Percentiles rank a stretch among this genome's conserved stretches.
These are phyloP conservation scores for Ocimum tenuiflorum DNA, from an alignment of 257 asterid species.

Conservation along the genomic window DNA sequence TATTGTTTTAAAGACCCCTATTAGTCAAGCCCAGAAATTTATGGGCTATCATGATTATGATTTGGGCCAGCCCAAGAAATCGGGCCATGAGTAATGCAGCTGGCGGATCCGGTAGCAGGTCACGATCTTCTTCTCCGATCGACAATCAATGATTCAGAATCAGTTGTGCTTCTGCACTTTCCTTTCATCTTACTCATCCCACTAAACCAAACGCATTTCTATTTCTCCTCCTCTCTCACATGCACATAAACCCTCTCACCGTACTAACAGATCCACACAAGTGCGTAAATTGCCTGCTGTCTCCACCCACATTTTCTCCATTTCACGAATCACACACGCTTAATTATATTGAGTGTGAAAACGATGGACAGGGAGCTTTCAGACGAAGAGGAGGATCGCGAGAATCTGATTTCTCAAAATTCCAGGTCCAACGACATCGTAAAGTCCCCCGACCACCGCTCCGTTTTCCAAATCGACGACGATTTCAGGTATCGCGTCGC, in stretches of 20 bases:
- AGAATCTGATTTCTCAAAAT: constrained; percentile 53
- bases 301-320: constrained; percentile 5
- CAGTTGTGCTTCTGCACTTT: constrained; percentile 23
- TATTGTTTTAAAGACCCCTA: no score
- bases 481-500: constrained; percentile 25
- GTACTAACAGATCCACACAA: background rate
- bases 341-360: background rate
- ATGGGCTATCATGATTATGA: no score
- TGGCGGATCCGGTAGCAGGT: constrained; percentile 18
- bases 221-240: background rate
- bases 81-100: constrained; percentile 4
- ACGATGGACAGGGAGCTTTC: constrained; percentile 56
- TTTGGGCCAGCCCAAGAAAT: background rate
- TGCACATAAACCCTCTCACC: background rate
- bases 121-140: constrained; percentile 34
- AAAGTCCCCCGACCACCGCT: constrained; percentile 35
- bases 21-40: no score
- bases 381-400: constrained; percentile 84
- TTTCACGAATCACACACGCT: background rate
- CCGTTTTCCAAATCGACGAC: constrained; percentile 37
- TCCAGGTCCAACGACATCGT: constrained; percentile 33
- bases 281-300: background rate
- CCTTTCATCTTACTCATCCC: constrained; percentile 27
- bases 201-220: constrained; percentile 5
- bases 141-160: constrained; percentile 20